Evolutionary conservation across 2,329 filamentous ascomycete species (phyloP), one percentile per base, ranked within the genome.

Genomic region (Hypoxylon sp.): DNA sequence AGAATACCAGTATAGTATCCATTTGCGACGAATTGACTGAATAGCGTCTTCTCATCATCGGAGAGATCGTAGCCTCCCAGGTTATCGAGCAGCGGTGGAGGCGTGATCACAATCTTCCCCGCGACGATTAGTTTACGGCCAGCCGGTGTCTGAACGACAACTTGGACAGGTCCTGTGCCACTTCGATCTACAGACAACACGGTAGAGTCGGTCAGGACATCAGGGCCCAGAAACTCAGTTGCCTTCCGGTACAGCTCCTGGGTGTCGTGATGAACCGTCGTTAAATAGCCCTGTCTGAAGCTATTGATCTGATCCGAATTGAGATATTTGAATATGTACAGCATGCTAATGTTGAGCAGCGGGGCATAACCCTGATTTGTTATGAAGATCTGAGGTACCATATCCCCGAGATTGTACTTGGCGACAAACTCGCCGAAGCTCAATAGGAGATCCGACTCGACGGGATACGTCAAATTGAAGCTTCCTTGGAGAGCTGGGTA

Each of bases 21-120:
- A 0, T 69, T 77, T 60, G 78, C 77, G n/a, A 55, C 65, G 66
- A 82, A 82, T 60, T 82, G 76, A 2, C 60, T 17, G 59, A 85
- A 84, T 3, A 84, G 31, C 0, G 46, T 22, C 0, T 17, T 54
- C 61, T 86, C 84, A 0, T 70, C 42, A 0, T 52, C 0, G 37
- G 71, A 73, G 5, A 85, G 74, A 60, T 81, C 80, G 65, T 83
- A 82, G 0, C 71, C 73, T 0, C 59, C 4, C 3, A 85, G 74
- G 53, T 78, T 79, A 0, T 78, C 69, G 3, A 80, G 48, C 31
- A 75, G 76, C 2, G 81, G 83, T 0, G 83, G 83, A 8, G 82
- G 78, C n/a, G 82, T 74, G 17, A 82, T 75, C 10, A 86, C 67
- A 1, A 86, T 70, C 57, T 82, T 80, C 37, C 79, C 79, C 2